Evolutionary conservation across 495 filamentous ascomycete genomes (phyloP).

Genomic region (Darksidea phi): DNA sequence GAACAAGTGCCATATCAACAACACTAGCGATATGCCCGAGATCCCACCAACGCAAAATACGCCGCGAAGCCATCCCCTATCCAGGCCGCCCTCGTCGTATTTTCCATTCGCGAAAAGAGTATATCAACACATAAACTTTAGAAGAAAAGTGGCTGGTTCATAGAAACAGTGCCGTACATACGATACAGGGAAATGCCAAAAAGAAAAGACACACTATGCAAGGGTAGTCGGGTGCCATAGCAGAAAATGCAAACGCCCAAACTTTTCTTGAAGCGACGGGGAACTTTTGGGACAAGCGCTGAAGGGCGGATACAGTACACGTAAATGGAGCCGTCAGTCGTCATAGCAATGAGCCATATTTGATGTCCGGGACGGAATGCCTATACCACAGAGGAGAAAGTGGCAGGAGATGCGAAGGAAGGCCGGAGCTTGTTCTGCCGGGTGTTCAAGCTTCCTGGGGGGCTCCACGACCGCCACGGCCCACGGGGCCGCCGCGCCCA

Average conservation of each 20-base stretch:
- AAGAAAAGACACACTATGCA: slow-evolving; percentile 35
- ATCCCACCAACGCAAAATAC: too few species aligned
- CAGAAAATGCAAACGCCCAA: slow-evolving; percentile 21
- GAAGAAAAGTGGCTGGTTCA: not conserved
- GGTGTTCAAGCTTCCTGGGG: slow-evolving; percentile 38
- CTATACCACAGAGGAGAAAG: not conserved
- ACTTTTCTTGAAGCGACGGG: slow-evolving; percentile 26
- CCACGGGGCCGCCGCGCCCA: slow-evolving; percentile 37
- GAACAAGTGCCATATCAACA: not conserved
- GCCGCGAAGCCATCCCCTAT: too few species aligned
- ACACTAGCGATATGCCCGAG: too few species aligned
- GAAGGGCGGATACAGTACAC: slow-evolving; percentile 32
- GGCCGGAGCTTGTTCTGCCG: not conserved
- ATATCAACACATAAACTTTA: slow-evolving; percentile 6
- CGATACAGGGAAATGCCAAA: slow-evolving; percentile 32
- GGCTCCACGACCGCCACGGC: slow-evolving; percentile 55
- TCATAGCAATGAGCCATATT: slow-evolving; percentile 14
- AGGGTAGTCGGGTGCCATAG: slow-evolving; percentile 19
- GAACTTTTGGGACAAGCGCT: slow-evolving; percentile 24
- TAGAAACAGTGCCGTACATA: slow-evolving; percentile 18
- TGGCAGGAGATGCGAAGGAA: not conserved
- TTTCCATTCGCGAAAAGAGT: not conserved
- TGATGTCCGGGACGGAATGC: slow-evolving; percentile 3
- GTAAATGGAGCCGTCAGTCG: slow-evolving; percentile 31
- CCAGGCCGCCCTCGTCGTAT: too few species aligned